A percentile compares a stretch with the other conserved stretches of the same genome.
phyloP scores from a whole-genome alignment of 495 filamentous ascomycete genomes.

The Apiosordaria backusii region DNA sequence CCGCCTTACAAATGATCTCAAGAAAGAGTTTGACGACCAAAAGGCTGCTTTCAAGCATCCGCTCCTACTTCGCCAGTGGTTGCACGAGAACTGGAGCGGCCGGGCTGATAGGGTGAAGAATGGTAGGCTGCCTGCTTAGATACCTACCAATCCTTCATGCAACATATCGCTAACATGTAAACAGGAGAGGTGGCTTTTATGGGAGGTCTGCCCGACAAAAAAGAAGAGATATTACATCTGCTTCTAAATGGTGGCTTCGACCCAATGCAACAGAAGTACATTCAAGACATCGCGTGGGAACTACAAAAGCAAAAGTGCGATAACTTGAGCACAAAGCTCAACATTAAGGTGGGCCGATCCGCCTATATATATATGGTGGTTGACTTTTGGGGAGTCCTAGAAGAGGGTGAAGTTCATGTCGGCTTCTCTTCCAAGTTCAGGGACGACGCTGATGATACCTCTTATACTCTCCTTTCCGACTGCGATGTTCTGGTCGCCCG shows the following conservation, averaged over 20 bases:
- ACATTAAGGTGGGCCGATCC: conserved; percentile 69
- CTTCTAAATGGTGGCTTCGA: conserved; percentile 66
- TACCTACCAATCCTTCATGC: not conserved
- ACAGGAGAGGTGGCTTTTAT: conserved; percentile 30
- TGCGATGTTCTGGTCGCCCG: conserved; percentile 84
- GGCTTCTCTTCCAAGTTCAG: conserved; percentile 68
- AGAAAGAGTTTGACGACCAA: conserved; percentile 57
- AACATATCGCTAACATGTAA: not conserved
- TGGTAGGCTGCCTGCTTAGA: conserved; percentile 28
- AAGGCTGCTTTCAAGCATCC: conserved; percentile 53
- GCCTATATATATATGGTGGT: conserved; percentile 77
- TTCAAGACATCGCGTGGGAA: conserved; percentile 55
- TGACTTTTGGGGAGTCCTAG: conserved; percentile 68
- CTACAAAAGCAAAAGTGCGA: conserved; percentile 55
- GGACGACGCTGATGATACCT: conserved; percentile 48
- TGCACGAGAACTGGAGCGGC: conserved; percentile 40
- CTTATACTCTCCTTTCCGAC: conserved; percentile 58
- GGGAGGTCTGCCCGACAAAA: conserved; percentile 51
- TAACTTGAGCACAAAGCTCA: conserved; percentile 57
- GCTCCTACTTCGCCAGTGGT: conserved; percentile 54
- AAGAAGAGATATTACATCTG: conserved; percentile 50
- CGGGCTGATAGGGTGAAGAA: conserved; percentile 35
- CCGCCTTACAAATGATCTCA: conserved; percentile 58
- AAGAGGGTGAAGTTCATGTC: conserved; percentile 74
- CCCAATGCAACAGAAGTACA: conserved; percentile 53